Evolutionary conservation across 2,329 filamentous ascomycete species (phyloP).

Genomic region (Aspergillus ibericus): DNA sequence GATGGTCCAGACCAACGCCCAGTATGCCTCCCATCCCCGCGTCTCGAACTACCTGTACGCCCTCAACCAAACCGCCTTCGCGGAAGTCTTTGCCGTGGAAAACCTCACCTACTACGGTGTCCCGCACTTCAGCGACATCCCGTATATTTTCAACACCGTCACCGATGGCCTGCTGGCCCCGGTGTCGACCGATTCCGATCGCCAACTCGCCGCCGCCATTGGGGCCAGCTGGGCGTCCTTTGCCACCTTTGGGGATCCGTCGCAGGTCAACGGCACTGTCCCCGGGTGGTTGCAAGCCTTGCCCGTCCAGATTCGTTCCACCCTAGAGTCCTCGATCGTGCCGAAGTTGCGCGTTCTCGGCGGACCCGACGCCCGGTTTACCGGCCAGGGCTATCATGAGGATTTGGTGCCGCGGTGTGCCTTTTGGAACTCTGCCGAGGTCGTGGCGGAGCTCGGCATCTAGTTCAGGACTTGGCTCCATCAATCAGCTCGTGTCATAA

Average conservation of each 20-base stretch:
- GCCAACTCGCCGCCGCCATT: background rate
- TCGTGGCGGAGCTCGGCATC: no score
- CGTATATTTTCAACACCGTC: background rate
- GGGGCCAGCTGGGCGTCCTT: background rate
- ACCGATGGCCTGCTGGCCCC: background rate
- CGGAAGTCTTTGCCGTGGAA: background rate
- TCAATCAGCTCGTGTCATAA: no score
- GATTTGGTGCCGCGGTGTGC: background rate
- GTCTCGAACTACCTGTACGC: background rate
- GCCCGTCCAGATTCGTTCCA: background rate
- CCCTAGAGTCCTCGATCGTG: no score
- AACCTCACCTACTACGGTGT: background rate
- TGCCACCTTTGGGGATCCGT: background rate
- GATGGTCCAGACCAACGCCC: background rate
- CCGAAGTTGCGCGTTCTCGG: background rate
- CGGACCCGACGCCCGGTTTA: background rate
- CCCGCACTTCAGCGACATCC: background rate
- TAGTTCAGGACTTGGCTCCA: no score
- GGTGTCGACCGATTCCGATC: background rate
- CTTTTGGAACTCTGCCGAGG: background rate
- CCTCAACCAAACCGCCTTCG: background rate
- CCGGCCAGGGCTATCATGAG: background rate
- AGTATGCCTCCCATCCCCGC: background rate
- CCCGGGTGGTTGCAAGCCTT: background rate
- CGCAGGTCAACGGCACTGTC: background rate